These are phyloP conservation scores for Dissophora globulifera DNA, from an alignment of 192 early-diverging fungal species.

Conservation along the genomic window DNA sequence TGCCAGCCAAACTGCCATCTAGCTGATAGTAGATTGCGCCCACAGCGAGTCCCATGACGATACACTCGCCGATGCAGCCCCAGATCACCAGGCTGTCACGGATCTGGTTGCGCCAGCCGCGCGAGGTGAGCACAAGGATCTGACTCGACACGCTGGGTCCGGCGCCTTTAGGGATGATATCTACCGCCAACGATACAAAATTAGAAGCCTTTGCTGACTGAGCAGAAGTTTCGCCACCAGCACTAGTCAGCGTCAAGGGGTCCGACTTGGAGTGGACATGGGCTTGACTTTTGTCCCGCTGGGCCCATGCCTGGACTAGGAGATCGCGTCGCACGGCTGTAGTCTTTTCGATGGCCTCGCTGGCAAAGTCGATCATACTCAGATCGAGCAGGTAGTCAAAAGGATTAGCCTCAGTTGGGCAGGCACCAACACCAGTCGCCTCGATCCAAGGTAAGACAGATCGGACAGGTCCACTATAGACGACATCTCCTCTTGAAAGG, in stretches of 20 bases:
- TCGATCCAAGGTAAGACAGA: constrained; percentile 49
- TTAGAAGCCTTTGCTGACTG: neutral
- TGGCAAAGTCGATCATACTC: constrained; percentile 50
- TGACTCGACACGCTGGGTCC: constrained; percentile 42
- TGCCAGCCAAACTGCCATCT: constrained; percentile 18
- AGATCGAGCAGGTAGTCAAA: constrained; percentile 48
- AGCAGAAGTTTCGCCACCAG: constrained; percentile 11
- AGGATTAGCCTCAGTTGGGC: constrained; percentile 42
- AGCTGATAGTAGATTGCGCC: constrained; percentile 38
- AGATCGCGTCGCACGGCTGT: constrained; percentile 35
- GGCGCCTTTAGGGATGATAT: constrained; percentile 36
- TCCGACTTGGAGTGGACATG: neutral
- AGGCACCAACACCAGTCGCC: constrained; percentile 23
- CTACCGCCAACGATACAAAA: constrained; percentile 31
- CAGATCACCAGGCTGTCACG: constrained; percentile 44
- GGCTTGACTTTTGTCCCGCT: constrained; percentile 1
- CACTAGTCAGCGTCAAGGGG: constrained; percentile 7
- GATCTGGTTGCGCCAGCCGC: constrained; percentile 44
- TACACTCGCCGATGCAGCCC: constrained; percentile 47
- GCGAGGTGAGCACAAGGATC: constrained; percentile 25
- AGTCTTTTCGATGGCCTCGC: constrained; percentile 44
- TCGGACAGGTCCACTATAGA: constrained; percentile 45
- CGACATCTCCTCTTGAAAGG: constrained; percentile 40
- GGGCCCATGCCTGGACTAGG: constrained; percentile 37
- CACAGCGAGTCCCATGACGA: constrained; percentile 32